phyloP scores from a whole-genome alignment of 1,139 yeast genomes.

The Meyerozyma smithsonii region DNA sequence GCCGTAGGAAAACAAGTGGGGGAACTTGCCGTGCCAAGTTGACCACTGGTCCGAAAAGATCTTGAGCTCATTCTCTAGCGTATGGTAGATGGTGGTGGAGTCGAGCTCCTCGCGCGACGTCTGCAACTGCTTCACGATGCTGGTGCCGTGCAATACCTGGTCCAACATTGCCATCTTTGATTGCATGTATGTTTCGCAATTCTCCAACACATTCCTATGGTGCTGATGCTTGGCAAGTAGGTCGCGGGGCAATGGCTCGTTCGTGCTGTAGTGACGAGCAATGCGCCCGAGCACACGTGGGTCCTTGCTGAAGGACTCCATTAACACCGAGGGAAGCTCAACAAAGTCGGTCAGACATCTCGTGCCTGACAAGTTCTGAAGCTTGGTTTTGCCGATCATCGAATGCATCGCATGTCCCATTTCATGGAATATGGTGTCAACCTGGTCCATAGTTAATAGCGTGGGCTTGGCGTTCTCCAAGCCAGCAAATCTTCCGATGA shows the following conservation, averaged over 20 bases:
- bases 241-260: slow-evolving; percentile 51
- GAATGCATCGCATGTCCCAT: slow-evolving; percentile 99
- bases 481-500: slow-evolving; percentile 25
- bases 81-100: slow-evolving; percentile 60
- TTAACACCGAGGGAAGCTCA: slow-evolving; percentile 88
- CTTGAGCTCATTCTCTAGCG: slow-evolving; percentile 50
- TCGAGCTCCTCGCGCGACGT: slow-evolving; percentile 27
- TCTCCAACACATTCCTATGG: slow-evolving; percentile 51
- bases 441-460: slow-evolving; percentile 67
- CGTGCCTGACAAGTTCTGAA: slow-evolving; percentile 93
- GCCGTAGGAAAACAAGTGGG: slow-evolving; percentile 91
- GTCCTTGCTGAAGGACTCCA: slow-evolving; percentile 90
- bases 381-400: slow-evolving; percentile 84
- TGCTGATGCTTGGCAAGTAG: slow-evolving; percentile 48
- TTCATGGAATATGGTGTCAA: slow-evolving; percentile 93
- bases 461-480: slow-evolving; percentile 26
- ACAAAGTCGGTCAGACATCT: slow-evolving; percentile 96
- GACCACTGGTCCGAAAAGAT: slow-evolving; percentile 62
- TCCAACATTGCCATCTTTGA: slow-evolving; percentile 87
- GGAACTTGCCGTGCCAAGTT: slow-evolving; percentile 92
- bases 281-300: slow-evolving; percentile 68
- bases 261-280: slow-evolving; percentile 72
- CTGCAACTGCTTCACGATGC: slow-evolving; percentile 29
- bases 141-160: slow-evolving; percentile 60
- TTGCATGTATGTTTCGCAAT: slow-evolving; percentile 81